phyloP scores from a whole-genome alignment of 2,329 filamentous ascomycete species.

The Diatrype stigma region DNA sequence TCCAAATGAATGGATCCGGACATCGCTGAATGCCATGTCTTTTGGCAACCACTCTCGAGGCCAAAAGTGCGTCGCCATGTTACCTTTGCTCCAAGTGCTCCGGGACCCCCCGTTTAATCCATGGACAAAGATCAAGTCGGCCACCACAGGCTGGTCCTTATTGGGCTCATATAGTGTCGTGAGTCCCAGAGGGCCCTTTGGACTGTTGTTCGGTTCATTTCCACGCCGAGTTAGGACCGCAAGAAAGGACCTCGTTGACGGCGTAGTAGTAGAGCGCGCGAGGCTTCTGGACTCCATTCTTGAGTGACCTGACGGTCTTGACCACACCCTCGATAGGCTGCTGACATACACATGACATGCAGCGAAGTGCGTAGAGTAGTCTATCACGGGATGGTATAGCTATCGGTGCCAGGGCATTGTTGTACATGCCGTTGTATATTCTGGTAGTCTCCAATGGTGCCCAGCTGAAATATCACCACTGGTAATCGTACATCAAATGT shows the following conservation, averaged over 20 bases:
- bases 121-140: conserved; percentile 35
- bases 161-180: conserved; percentile 16
- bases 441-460: no score
- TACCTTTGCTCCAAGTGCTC: conserved; percentile 30
- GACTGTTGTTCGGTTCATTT: background rate
- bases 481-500: no score
- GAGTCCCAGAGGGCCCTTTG: conserved; percentile 22
- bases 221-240: background rate
- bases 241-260: conserved; percentile 6
- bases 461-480: no score
- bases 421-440: no score
- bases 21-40: conserved; percentile 26
- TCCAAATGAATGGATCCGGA: conserved; percentile 30
- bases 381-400: no score
- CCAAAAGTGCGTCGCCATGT: conserved; percentile 24
- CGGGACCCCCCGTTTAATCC: conserved; percentile 32
- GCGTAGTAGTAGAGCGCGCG: background rate
- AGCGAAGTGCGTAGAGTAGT: no score
- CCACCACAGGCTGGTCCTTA: conserved; percentile 2
- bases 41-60: conserved; percentile 29
- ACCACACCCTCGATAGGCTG: no score
- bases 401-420: no score
- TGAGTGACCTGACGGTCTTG: no score
- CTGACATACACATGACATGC: no score
- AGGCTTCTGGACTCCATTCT: no score